Evolutionary conservation across 108 stramenopile genomes (phyloP), one percentile per base, ranked within the genome.

Genomic region (Cylindrotheca fusiformis): DNA sequence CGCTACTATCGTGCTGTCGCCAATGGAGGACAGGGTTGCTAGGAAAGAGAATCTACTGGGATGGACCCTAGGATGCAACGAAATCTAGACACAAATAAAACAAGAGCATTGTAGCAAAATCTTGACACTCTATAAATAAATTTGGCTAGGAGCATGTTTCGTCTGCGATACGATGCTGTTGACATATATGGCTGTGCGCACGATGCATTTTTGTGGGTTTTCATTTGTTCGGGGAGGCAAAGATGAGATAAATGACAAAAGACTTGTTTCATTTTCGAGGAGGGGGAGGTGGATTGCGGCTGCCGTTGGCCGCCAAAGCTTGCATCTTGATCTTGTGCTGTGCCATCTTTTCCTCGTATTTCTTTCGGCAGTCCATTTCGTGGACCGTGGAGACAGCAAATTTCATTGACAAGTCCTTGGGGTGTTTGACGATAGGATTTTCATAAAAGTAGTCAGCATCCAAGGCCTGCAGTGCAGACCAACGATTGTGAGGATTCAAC

Each of bases 391-490:
- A 67, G 18, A 94, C 84, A 47, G 81, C 60, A 61, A 94, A 88
- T 48, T 84, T 87, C 93, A 94, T 94, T 44, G 74, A 68, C 50
- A 94, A 84, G 45, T 94, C 63, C n/a, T 78, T 57, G 1, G 89
- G 82, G 53, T 75, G 58, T 68, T 94, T 94, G 23, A 85, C 74
- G 28, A 90, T 75, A 0, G 93, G 93, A 48, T 76, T 77, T 12
- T 94, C 93, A 58, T 85, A 93, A 68, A 94, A 94, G 70, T 88
- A 94, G 4, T 94, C 93, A 1, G 93, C 93, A 22, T 71, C 76
- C 8, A 94, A 74, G 17, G 87, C 87, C 49, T 90, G 68, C 36
- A 74, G 70, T 2, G 93, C 89, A 36, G 87, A 85, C 89, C 89
- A 94, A 47, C 93, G 79, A 22, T 77, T 71, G 36, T 85, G 75